These are phyloP conservation scores for Cutaneotrichosporon sp. DNA, from an alignment of 1,284 basidiomycete genomes.

Conservation along the genomic window DNA sequence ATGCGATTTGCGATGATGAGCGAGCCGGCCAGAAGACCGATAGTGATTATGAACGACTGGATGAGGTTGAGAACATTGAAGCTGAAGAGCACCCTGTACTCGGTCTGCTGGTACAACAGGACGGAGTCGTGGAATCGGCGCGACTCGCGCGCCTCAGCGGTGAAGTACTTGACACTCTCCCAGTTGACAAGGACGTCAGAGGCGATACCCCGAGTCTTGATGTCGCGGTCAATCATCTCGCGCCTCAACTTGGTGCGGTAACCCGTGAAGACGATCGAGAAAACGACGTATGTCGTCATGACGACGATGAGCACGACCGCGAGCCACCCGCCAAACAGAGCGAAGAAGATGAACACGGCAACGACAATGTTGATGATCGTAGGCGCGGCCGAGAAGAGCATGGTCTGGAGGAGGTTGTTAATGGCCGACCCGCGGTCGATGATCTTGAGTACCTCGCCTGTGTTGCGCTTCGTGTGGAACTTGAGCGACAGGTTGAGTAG, in stretches of 20 bases:
- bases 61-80: conserved; percentile 89
- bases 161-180: conserved; percentile 96
- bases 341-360: conserved; percentile 89
- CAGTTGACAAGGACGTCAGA: conserved; percentile 98
- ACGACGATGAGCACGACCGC: conserved; percentile 79
- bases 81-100: conserved; percentile 87
- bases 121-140: conserved; percentile 85
- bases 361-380: conserved; percentile 92
- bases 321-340: conserved; percentile 70
- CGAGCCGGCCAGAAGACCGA: conserved; percentile 86
- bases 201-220: conserved; percentile 86
- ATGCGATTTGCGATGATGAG: conserved; percentile 91
- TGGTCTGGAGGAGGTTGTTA: conserved; percentile 85
- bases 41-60: conserved; percentile 90
- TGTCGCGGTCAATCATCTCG: conserved; percentile 90
- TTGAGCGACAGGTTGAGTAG: conserved; percentile 82
- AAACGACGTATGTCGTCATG: conserved; percentile 88
- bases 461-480: conserved; percentile 93
- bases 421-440: conserved; percentile 99
- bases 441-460: conserved; percentile 91
- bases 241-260: conserved; percentile 84
- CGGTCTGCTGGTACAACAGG: conserved; percentile 81
- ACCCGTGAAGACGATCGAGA: conserved; percentile 83
- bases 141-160: conserved; percentile 88
- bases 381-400: conserved; percentile 90